phyloP scores from a whole-genome alignment of 2,329 filamentous ascomycete species.

The Arthrocladium fulminans region DNA sequence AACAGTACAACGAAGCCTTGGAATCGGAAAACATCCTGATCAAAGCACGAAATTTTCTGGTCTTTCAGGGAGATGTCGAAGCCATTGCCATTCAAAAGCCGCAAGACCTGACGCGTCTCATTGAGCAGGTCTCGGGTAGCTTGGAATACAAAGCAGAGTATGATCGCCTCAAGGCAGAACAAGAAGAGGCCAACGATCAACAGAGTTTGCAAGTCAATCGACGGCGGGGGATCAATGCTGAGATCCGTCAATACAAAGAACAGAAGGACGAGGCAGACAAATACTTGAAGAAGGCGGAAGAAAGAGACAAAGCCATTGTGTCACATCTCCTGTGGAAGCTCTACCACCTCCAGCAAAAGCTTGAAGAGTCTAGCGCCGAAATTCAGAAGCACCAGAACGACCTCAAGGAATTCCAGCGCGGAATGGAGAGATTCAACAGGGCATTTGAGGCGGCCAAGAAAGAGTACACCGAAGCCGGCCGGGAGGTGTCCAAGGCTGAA shows the following conservation, averaged over 20 bases:
- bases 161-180: slow-evolving; percentile 76
- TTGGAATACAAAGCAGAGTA: slow-evolving; percentile 92
- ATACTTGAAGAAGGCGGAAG: slow-evolving; percentile 81
- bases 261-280: slow-evolving; percentile 93
- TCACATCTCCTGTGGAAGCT: slow-evolving; percentile 95
- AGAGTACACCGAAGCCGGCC: slow-evolving; percentile 68
- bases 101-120: slow-evolving; percentile 82
- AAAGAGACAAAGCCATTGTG: slow-evolving; percentile 83
- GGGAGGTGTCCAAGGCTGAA: slow-evolving; percentile 73
- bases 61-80: slow-evolving; percentile 97
- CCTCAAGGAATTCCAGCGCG: slow-evolving; percentile 81
- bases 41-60: slow-evolving; percentile 93
- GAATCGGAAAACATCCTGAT: slow-evolving; percentile 95
- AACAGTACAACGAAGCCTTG: slow-evolving; percentile 85
- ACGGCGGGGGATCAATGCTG: slow-evolving; percentile 88
- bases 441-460: slow-evolving; percentile 72
- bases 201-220: slow-evolving; percentile 81
- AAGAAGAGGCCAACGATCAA: slow-evolving; percentile 78
- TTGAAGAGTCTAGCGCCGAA: slow-evolving; percentile 81
- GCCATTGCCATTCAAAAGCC: slow-evolving; percentile 92
- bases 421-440: slow-evolving; percentile 73
- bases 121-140: slow-evolving; percentile 96
- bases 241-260: slow-evolving; percentile 95
- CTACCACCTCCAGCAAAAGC: slow-evolving; percentile 85
- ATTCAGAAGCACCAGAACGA: slow-evolving; percentile 94